Evolutionary conservation across 768 basidiomycete genomes (phyloP).

Genomic region (Boletus fagicola): DNA sequence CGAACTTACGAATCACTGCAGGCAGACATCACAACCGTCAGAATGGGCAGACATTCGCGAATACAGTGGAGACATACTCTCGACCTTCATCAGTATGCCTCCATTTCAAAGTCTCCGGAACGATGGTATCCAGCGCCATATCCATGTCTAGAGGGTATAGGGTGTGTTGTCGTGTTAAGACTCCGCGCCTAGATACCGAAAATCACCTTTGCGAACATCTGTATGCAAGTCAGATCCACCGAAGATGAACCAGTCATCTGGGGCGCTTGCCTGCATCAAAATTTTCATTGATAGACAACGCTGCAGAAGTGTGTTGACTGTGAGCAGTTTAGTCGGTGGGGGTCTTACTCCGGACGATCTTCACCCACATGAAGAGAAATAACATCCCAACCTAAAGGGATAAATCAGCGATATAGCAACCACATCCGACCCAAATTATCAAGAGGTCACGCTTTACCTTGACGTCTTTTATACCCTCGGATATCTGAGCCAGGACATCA

Average conservation of each 20-base stretch:
- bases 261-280: conserved; percentile 63
- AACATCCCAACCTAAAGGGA: conserved; percentile 72
- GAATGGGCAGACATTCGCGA: background rate
- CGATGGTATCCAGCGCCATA: conserved; percentile 87
- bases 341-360: background rate
- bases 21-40: conserved; percentile 8
- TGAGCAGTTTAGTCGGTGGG: conserved; percentile 29
- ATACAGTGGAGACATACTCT: conserved; percentile 50
- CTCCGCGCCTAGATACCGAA: conserved; percentile 1
- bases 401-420: background rate
- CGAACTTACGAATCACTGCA: conserved; percentile 69
- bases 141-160: conserved; percentile 70
- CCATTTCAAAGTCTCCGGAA: conserved; percentile 83
- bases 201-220: conserved; percentile 47
- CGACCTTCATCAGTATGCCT: conserved; percentile 88
- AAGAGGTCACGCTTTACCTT: conserved; percentile 42
- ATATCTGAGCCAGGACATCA: conserved; percentile 65
- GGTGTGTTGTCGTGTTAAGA: conserved; percentile 34
- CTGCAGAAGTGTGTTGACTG: conserved; percentile 76
- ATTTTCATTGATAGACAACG: conserved; percentile 86
- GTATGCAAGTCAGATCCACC: conserved; percentile 9
- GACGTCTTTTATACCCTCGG: conserved; percentile 63
- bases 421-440: background rate
- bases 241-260: background rate
- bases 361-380: conserved; percentile 78